Evolutionary conservation across 768 basidiomycete species (phyloP).

Genomic region (Termitomyces bulborhizus): DNA sequence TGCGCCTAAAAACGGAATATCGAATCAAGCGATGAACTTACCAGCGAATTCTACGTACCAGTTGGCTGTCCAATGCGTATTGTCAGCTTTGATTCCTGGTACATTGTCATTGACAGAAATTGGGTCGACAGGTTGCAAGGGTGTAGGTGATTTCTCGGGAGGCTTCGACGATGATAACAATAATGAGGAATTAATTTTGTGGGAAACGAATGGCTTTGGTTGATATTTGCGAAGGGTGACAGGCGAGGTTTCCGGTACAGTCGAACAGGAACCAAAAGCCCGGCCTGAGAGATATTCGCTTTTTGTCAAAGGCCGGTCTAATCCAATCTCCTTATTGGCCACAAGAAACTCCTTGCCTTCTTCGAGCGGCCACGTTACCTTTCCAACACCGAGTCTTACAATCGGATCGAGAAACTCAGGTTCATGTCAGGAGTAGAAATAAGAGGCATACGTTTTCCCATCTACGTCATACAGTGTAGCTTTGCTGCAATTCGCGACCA

Average conservation of each 20-base stretch:
- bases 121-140: constrained; percentile 34
- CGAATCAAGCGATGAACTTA: background rate
- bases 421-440: background rate
- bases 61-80: constrained; percentile 61
- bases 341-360: constrained; percentile 32
- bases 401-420: background rate
- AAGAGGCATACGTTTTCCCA: constrained; percentile 51
- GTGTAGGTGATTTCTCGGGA: constrained; percentile 2
- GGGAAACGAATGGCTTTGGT: constrained; percentile 20
- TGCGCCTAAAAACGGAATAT: constrained; percentile 46
- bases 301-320: constrained; percentile 51
- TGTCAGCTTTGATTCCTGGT: constrained; percentile 13
- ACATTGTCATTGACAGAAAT: constrained; percentile 16
- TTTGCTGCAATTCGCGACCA: constrained; percentile 41
- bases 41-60: constrained; percentile 34
- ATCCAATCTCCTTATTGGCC: constrained; percentile 56
- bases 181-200: background rate
- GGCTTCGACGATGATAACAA: background rate
- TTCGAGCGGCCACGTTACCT: constrained; percentile 31
- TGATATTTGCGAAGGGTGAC: background rate
- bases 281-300: constrained; percentile 57
- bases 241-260: background rate
- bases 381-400: constrained; percentile 49
- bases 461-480: constrained; percentile 56
- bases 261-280: constrained; percentile 41